Evolutionary conservation across 768 basidiomycete species (phyloP).

Genomic region (Agaricus sinodeliciosus): DNA sequence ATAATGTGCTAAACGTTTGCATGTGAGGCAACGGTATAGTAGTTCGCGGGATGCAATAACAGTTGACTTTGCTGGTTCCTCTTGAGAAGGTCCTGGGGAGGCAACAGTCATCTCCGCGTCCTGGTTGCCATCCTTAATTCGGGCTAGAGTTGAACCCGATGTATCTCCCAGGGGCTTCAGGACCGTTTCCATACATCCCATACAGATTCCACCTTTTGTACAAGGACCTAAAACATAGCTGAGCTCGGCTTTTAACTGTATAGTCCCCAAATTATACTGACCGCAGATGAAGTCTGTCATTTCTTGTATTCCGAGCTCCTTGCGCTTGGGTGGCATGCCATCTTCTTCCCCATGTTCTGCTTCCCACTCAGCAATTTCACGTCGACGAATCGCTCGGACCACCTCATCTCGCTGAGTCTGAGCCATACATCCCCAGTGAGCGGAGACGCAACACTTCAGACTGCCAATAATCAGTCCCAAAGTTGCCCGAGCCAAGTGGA

Average conservation of each 20-base stretch:
- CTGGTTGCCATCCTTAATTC: background rate
- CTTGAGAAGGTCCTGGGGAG: constrained; percentile 10
- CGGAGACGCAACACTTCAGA: constrained; percentile 68
- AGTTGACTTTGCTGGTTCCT: constrained; percentile 3
- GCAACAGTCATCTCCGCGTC: constrained; percentile 32
- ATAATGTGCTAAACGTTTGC: constrained; percentile 83
- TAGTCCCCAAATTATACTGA: constrained; percentile 14
- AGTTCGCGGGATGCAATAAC: constrained; percentile 33
- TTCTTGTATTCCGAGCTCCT: constrained; percentile 44
- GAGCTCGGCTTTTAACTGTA: background rate
- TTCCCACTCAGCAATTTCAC: constrained; percentile 38
- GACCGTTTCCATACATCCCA: constrained; percentile 60
- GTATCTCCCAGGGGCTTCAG: constrained; percentile 26
- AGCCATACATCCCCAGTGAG: constrained; percentile 74
- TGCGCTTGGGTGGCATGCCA: constrained; percentile 26
- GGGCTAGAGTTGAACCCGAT: background rate
- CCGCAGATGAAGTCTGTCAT: constrained; percentile 79
- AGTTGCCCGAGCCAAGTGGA: background rate
- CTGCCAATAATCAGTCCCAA: constrained; percentile 30
- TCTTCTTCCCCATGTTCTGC: constrained; percentile 18
- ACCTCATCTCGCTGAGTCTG: constrained; percentile 66
- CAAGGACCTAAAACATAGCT: constrained; percentile 38
- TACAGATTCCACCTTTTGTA: constrained; percentile 71
- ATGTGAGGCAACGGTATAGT: constrained; percentile 77
- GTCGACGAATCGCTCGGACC: constrained; percentile 52